Base-by-base conservation (phyloP, 2,329 filamentous ascomycete genomes). In the Geosmithia putterillii region DNA sequence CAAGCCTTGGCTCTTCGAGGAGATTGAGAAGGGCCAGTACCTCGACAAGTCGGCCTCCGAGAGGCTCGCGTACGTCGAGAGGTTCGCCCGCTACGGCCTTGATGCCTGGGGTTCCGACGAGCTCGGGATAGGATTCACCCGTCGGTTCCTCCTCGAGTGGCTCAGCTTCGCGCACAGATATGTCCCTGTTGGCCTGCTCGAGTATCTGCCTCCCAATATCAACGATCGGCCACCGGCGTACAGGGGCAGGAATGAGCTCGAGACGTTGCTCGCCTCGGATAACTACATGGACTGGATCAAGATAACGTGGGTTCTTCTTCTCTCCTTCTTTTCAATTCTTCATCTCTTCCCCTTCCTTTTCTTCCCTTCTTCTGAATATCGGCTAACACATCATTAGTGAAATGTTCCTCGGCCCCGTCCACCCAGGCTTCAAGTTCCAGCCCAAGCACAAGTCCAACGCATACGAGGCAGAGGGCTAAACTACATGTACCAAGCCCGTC, bases 261-360 rank as follows among this genome's bases (percentile, higher is more conserved):
- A 98, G 73, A 94, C 86, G n/a, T 66, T 98, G 50, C 73, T 98
- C 65, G 82, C 81, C 14, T 95, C 88, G 63, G 77, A 79, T 49
- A 88, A 96, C 63, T 95, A 94, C 66, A 84, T 83, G 66, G 92
- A 98, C 62, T 98, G 92, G 92, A 88, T 98, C 61, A 96, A 95
- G 70, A 94, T 98, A 55, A 94, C 82, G 88, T 92, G 75, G 61
- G 79, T 71, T 19, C 5, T 7, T 20, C 35, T 20, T 12, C 10
- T n/a, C 14, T 19, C 22, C 18, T 17, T 19, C 19, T 19, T 20
- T 5, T 19, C 37, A 9, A 21, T 19, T 15, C 9, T 5, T 7
- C 17, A 3, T 35, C 20, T 25, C n/a, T 36, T 7, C 28, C 28
- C 34, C 34, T 18, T 36, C 34, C 7, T 19, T 38, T 17, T 17